Evolutionary conservation across 1,284 basidiomycete genomes (phyloP), one percentile per base, ranked within the genome.

Genomic region (Gymnopus androsaceus): DNA sequence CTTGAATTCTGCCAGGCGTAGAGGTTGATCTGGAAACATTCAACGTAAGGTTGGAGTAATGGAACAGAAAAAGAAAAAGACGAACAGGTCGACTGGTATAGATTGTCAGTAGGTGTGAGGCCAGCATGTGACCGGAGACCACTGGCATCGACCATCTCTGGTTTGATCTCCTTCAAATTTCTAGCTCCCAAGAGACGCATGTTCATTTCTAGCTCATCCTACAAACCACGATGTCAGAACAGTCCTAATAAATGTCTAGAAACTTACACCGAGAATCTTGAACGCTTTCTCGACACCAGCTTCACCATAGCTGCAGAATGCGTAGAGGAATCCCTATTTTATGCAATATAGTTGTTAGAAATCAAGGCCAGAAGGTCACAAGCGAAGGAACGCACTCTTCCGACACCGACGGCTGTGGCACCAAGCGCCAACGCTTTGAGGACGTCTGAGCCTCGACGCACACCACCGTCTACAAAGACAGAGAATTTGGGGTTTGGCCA

Each of bases 151-250:
- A 95, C 89, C 92, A 94, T 94, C 52, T 85, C 82, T 0, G 89
- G 88, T 0, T 83, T 81, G 51, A 95, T 71, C 56, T 95, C 91
- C 33, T 75, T 76, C 56, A 94, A 67, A 2, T 78, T 86, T 4
- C 83, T 82, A 0, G 90, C 90, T 3, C 92, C 92, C 21, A 95
- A 74, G 19, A 94, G 75, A 19, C 90, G 83, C 84, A 94, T 83
- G 73, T 88, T 91, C 87, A 92, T 94, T 73, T 91, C 88, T 63
- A 94, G 88, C 67, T 94, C 91, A 60, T 92, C 89, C 85, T 92
- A 57, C 28, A 34, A 56, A 12, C 12, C 15, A 30, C 12, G 25
- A 12, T 21, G 27, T 54, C 15, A 48, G 15, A 21, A 23, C 17
- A 51, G 46, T 28, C 4, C 9, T 34, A 42, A 11, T 37, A 8